Percentiles rank a stretch among this genome's conserved stretches.
These are phyloP conservation scores for Pichia norvegensis DNA, from an alignment of 1,139 yeast genomes.

Conservation along the genomic window DNA sequence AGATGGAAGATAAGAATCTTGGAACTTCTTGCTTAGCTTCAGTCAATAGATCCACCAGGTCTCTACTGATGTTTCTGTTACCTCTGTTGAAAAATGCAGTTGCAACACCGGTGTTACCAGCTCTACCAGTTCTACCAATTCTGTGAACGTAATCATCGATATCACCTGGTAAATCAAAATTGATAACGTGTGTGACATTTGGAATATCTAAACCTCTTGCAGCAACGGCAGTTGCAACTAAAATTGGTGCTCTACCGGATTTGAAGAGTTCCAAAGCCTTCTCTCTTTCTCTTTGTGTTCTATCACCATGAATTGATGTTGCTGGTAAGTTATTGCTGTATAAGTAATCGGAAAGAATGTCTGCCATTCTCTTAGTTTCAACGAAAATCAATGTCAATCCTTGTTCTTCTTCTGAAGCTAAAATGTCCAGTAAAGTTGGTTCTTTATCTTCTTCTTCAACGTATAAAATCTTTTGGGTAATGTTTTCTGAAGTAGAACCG, in stretches of 20 bases:
- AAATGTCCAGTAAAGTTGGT: constrained; percentile 81
- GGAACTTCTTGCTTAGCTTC: constrained; percentile 99
- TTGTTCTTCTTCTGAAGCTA: constrained; percentile 61
- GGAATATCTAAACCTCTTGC: constrained; percentile 99
- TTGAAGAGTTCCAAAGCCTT: constrained; percentile 88
- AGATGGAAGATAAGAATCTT: constrained; percentile 67
- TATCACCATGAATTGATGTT: constrained; percentile 97
- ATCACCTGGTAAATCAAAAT: constrained; percentile 93
- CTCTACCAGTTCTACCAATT: constrained; percentile 99
- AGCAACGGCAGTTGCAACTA: constrained; percentile 98
- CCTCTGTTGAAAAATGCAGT: constrained; percentile 97
- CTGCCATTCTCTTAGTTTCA: constrained; percentile 98
- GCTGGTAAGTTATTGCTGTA: constrained; percentile 90
- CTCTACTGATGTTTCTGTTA: constrained; percentile 84
- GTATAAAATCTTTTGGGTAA: constrained; percentile 85
- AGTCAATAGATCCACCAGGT: constrained; percentile 72
- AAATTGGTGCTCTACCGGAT: constrained; percentile 77
- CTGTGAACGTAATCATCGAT: constrained; percentile 98
- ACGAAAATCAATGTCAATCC: constrained; percentile 92
- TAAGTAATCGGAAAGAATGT: constrained; percentile 85
- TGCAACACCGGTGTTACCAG: constrained; percentile 97
- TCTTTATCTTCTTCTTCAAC: constrained; percentile 96
- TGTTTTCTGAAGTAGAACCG: constrained; percentile 96
- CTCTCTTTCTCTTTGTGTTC: constrained; percentile 97
- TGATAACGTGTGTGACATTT: constrained; percentile 94